A percentile compares a stretch with the other conserved stretches of the same genome.
Conservation (phyloP, 768 basidiomycete species). For the Suillus subaureus region DNA sequence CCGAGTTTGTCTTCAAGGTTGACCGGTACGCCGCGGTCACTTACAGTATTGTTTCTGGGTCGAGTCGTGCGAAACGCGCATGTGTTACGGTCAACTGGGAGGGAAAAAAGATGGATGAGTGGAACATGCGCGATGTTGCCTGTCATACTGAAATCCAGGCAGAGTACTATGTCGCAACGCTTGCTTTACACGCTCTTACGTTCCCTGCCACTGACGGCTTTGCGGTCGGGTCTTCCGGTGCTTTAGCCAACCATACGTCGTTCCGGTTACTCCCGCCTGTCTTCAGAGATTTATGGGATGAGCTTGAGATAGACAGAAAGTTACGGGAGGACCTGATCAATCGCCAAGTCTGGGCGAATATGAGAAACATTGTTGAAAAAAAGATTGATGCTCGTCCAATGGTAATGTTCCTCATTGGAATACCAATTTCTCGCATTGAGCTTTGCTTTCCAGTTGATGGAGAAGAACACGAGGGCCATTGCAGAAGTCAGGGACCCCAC, state of each 20-base stretch:
- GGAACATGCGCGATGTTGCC: conserved; percentile 84
- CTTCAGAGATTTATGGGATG: conserved; percentile 92
- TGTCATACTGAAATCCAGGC: conserved; percentile 81
- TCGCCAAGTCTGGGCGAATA: conserved; percentile 67
- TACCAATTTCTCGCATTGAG: neutral
- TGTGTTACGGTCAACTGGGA: conserved; percentile 76
- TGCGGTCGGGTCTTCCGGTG: conserved; percentile 47
- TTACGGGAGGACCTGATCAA: conserved; percentile 63
- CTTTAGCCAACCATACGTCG: conserved; percentile 57
- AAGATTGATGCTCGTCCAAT: conserved; percentile 50
- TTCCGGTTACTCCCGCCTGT: conserved; percentile 79
- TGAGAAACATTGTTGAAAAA: conserved; percentile 63
- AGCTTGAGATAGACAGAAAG: conserved; percentile 71
- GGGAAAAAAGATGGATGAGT: conserved; percentile 58
- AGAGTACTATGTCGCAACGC: conserved; percentile 85
- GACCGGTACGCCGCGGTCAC: conserved; percentile 78
- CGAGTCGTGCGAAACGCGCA: conserved; percentile 76
- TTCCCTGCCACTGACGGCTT: conserved; percentile 69
- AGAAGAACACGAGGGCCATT: conserved; percentile 21
- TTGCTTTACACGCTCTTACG: conserved; percentile 80
- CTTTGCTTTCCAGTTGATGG: conserved; percentile 19
- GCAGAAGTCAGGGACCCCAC: conserved; percentile 18
- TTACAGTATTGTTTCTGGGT: conserved; percentile 65
- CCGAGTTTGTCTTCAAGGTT: conserved; percentile 64
- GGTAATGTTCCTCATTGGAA: conserved; percentile 34